phyloP scores from a whole-genome alignment of 1,284 basidiomycete species.

The Boletus semigastroideus region DNA sequence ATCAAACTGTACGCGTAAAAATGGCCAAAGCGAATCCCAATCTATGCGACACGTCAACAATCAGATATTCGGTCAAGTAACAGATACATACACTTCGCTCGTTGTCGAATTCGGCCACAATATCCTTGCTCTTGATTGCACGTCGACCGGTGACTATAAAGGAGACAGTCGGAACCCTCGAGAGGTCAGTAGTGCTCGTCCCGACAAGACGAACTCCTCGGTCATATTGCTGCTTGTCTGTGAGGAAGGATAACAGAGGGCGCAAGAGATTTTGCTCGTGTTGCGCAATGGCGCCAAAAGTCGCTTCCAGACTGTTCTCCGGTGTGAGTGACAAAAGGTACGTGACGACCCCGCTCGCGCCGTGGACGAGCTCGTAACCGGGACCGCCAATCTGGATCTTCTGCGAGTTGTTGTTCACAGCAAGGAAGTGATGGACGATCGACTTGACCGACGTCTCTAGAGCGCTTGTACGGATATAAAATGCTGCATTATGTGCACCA shows the following conservation, averaged over 20 bases:
- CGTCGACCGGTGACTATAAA: slow-evolving; percentile 65
- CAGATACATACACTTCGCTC: slow-evolving; percentile 55
- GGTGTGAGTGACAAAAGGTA: slow-evolving; percentile 66
- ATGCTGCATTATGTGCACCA: slow-evolving; percentile 67
- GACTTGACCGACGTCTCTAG: slow-evolving; percentile 51
- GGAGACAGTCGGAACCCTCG: slow-evolving; percentile 69
- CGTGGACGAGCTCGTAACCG: slow-evolving; percentile 71
- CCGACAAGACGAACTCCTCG: slow-evolving; percentile 71
- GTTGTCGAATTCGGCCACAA: slow-evolving; percentile 64
- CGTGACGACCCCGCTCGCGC: slow-evolving; percentile 55
- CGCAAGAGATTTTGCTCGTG: slow-evolving; percentile 48
- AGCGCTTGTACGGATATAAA: slow-evolving; percentile 55
- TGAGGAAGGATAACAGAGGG: slow-evolving; percentile 44
- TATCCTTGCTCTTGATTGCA: slow-evolving; percentile 54
- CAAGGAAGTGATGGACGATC: slow-evolving; percentile 71
- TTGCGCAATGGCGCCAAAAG: slow-evolving; percentile 45
- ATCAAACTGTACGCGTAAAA: slow-evolving; percentile 76
- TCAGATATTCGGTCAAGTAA: too few species aligned
- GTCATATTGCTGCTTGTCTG: slow-evolving; percentile 39
- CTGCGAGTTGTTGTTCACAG: slow-evolving; percentile 46
- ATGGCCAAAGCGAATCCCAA: slow-evolving; percentile 77
- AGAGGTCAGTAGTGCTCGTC: slow-evolving; percentile 42
- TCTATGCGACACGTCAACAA: slow-evolving; percentile 38
- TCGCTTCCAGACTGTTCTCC: slow-evolving; percentile 41
- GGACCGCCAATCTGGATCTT: slow-evolving; percentile 73